These are phyloP conservation scores for Brassica rapa DNA, from an alignment of 345 rosid genomes.

Conservation along the genomic window DNA sequence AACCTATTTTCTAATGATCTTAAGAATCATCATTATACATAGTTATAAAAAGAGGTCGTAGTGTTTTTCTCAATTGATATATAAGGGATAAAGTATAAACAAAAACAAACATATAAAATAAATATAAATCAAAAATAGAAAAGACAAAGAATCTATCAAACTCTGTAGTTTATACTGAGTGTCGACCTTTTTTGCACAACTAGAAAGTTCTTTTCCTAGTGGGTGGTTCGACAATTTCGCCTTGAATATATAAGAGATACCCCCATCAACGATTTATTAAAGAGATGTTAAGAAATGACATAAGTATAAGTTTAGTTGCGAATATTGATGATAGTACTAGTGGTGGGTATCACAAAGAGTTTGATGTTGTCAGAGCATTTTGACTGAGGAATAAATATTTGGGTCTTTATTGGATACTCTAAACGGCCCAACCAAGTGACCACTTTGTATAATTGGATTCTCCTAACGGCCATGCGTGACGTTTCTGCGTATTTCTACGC, in stretches of 20 bases:
- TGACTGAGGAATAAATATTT: constrained; percentile 30
- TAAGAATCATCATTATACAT: too few species aligned
- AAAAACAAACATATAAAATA: neutral
- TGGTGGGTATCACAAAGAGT: neutral
- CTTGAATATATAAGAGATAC: constrained; percentile 4
- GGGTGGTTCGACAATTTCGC: constrained; percentile 20
- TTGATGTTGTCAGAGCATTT: constrained; percentile 22
- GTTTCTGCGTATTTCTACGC: neutral
- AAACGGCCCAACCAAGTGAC: constrained; percentile 27
- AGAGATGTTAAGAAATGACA: neutral
- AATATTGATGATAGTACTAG: constrained; percentile 20
- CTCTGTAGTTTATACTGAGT: constrained; percentile 29
- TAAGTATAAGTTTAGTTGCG: neutral
- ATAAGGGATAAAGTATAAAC: too few species aligned
- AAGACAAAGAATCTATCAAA: constrained; percentile 28
- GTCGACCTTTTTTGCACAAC: constrained; percentile 35
- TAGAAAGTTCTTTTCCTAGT: constrained; percentile 31
- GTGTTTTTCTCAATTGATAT: too few species aligned
- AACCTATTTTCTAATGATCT: too few species aligned
- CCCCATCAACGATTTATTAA: constrained; percentile 4
- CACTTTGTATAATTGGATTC: neutral
- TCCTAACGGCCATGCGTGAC: neutral
- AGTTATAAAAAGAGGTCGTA: too few species aligned
- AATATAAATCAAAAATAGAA: neutral
- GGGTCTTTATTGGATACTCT: constrained; percentile 22